Evolutionary conservation across 768 basidiomycete genomes (phyloP).

Genomic region (Lyophyllum semitale): DNA sequence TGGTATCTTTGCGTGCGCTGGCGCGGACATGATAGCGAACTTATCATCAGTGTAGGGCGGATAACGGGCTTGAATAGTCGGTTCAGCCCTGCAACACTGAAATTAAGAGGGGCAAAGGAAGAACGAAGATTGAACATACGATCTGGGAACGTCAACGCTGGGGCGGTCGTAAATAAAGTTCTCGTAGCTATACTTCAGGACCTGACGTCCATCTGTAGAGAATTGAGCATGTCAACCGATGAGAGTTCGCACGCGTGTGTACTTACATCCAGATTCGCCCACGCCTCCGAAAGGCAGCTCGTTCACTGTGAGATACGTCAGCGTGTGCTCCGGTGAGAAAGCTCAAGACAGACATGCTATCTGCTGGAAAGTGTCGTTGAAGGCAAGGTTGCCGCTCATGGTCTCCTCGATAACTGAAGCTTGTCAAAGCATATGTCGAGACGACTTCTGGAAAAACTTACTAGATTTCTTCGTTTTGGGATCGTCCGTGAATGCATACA

Average conservation of each 20-base stretch:
- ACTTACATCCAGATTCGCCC: conserved; percentile 68
- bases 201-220: conserved; percentile 53
- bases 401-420: conserved; percentile 54
- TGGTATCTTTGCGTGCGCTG: conserved; percentile 25
- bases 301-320: conserved; percentile 20
- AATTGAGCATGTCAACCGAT: not conserved
- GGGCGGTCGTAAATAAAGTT: conserved; percentile 51
- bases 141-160: conserved; percentile 51
- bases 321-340: not conserved
- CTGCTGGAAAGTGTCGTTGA: conserved; percentile 65
- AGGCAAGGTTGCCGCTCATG: conserved; percentile 53
- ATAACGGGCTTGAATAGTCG: conserved; percentile 41
- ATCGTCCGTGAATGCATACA: conserved; percentile 66
- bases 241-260: not conserved
- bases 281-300: conserved; percentile 53
- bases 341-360: conserved; percentile 40
- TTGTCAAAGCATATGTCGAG: not conserved
- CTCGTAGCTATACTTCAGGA: conserved; percentile 55
- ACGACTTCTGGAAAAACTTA: conserved; percentile 19
- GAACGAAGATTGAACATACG: conserved; percentile 36
- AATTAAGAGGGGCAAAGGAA: not conserved
- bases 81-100: conserved; percentile 39
- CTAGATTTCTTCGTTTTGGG: conserved; percentile 38
- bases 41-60: conserved; percentile 51
- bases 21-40: conserved; percentile 27